Evolutionary conservation across 495 filamentous ascomycete species (phyloP).

Genomic region (Cladorrhinum samala): DNA sequence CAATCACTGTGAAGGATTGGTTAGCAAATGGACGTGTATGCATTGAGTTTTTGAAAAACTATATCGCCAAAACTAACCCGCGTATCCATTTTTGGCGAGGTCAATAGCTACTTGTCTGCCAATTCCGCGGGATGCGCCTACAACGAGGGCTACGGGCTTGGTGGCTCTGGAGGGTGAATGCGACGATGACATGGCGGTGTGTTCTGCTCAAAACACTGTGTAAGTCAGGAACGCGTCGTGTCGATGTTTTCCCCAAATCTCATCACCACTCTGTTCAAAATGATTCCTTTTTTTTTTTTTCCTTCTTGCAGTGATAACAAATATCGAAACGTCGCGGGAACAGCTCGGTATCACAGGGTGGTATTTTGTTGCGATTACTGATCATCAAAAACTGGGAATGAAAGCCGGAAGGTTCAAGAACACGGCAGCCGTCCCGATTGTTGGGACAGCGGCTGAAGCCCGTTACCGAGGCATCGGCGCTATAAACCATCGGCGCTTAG

Average conservation of each 20-base stretch:
- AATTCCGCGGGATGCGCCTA: constrained; percentile 73
- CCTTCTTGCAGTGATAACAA: neutral
- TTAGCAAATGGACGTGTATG: neutral
- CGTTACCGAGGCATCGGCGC: constrained; percentile 1
- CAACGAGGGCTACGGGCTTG: constrained; percentile 55
- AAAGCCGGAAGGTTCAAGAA: neutral
- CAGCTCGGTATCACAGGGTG: neutral
- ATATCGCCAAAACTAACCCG: constrained; percentile 40
- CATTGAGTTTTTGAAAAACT: neutral
- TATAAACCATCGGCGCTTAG: neutral
- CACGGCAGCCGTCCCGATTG: neutral
- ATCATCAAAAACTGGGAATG: constrained; percentile 2
- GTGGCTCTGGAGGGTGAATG: constrained; percentile 7
- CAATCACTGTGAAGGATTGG: constrained; percentile 53
- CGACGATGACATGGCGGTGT: neutral
- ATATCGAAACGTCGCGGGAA: neutral
- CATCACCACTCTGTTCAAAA: neutral
- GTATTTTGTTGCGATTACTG: constrained; percentile 12
- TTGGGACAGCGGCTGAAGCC: neutral
- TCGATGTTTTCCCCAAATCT: neutral
- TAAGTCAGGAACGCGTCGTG: neutral
- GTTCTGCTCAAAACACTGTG: neutral
- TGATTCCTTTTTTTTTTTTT: too few species aligned
- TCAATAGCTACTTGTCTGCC: constrained; percentile 74
- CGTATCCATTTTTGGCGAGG: constrained; percentile 63